phyloP scores from a whole-genome alignment of 306 rosid genomes.

The Acacia crassicarpa region DNA sequence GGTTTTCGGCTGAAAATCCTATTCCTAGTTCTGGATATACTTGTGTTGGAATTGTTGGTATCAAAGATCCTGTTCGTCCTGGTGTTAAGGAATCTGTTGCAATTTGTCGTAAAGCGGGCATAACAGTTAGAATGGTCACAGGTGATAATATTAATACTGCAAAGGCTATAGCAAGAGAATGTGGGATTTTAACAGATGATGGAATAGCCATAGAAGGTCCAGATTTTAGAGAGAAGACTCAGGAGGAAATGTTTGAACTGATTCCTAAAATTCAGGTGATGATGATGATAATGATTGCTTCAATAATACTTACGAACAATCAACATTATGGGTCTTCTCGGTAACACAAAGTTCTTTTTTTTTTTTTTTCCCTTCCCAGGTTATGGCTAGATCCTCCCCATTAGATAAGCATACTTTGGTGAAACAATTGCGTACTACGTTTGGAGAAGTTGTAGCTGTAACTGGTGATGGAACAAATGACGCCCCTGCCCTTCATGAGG shows the following conservation, averaged over 20 bases:
- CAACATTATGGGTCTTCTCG: conserved; percentile 14
- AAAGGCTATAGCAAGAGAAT: conserved; percentile 95
- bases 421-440: conserved; percentile 81
- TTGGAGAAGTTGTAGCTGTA: conserved; percentile 93
- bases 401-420: conserved; percentile 90
- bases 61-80: conserved; percentile 97
- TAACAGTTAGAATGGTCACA: conserved; percentile 87
- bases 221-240: conserved; percentile 73
- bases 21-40: conserved; percentile 87
- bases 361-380: conserved; percentile 37
- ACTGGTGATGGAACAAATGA: conserved; percentile 99
- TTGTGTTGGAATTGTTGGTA: conserved; percentile 86
- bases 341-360: neutral
- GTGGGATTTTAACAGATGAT: conserved; percentile 94
- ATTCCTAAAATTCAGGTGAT: conserved; percentile 92
- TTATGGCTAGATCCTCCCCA: conserved; percentile 98
- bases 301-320: neutral
- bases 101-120: conserved; percentile 84
- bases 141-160: conserved; percentile 94
- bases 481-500: conserved; percentile 99
- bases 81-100: conserved; percentile 95
- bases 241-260: conserved; percentile 70
- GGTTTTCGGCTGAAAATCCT: conserved; percentile 48
- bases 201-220: conserved; percentile 98
- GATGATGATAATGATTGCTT: neutral